Evolutionary conservation across 192 early-diverging fungal genomes (phyloP).

Genomic region (Phlyctochytrium bullatum): DNA sequence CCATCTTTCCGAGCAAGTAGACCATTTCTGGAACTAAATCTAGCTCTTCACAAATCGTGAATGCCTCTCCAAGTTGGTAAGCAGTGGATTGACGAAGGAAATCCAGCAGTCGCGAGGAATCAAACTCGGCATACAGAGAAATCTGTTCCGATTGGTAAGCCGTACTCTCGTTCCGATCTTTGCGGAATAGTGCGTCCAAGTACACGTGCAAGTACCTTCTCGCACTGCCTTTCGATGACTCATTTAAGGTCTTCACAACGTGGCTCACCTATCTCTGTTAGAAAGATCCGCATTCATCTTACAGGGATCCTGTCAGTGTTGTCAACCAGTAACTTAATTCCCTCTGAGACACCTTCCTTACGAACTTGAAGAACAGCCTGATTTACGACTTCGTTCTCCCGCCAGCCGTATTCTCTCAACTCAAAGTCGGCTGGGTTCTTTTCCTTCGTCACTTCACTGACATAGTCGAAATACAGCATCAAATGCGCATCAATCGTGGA

Average conservation of each 20-base stretch:
- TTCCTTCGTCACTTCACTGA: conserved; percentile 44
- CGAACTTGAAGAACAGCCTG: conserved; percentile 22
- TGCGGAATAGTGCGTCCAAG: conserved; percentile 82
- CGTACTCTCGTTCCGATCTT: conserved; percentile 44
- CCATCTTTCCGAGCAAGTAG: conserved; percentile 94
- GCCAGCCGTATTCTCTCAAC: conserved; percentile 2
- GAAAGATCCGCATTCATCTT: too few relatives aligned
- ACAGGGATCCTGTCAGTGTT: conserved; percentile 83
- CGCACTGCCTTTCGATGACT: conserved; percentile 17
- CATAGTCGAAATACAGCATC: conserved; percentile 80
- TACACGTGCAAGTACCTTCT: conserved; percentile 77
- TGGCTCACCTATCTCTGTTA: conserved; percentile 13
- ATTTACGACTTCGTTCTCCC: conserved; percentile 23
- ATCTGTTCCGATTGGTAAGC: conserved; percentile 33
- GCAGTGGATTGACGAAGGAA: conserved; percentile 66
- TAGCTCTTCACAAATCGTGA: conserved; percentile 75
- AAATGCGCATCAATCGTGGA: conserved; percentile 75
- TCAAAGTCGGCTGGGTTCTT: conserved; percentile 8
- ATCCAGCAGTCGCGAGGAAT: conserved; percentile 60
- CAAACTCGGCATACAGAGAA: conserved; percentile 26
- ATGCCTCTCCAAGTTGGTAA: conserved; percentile 53
- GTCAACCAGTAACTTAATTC: conserved; percentile 78
- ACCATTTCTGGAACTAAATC: conserved; percentile 98
- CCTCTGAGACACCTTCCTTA: conserved; percentile 28
- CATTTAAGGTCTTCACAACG: conserved; percentile 67